These are phyloP conservation scores for Kazachstania viticola DNA, from an alignment of 805 yeast species.

Conservation along the genomic window DNA sequence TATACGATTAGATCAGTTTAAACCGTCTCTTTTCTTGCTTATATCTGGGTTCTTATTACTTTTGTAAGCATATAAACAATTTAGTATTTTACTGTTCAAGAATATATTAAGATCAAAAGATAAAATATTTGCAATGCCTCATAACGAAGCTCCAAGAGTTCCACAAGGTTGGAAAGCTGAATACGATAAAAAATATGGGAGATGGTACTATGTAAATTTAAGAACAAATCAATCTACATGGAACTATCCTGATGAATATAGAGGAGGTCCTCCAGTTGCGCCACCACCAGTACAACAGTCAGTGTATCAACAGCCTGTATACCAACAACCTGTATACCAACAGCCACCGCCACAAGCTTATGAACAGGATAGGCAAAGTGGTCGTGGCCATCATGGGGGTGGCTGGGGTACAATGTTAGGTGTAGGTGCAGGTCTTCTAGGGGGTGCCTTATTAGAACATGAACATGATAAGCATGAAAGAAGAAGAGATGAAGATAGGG, in stretches of 20 bases:
- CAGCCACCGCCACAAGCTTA: too few relatives aligned
- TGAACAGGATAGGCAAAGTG: slow-evolving; percentile 27
- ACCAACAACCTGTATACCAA: slow-evolving; percentile 5
- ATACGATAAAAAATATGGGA: slow-evolving; percentile 54
- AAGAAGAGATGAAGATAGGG: too few relatives aligned
- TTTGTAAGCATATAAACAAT: too few relatives aligned
- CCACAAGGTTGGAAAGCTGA: slow-evolving; percentile 67
- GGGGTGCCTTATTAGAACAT: slow-evolving; percentile 43
- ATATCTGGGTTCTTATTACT: too few relatives aligned
- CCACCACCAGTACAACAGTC: slow-evolving; percentile 4
- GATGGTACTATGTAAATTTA: slow-evolving; percentile 75
- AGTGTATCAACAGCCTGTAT: background rate
- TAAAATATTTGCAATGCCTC: too few relatives aligned
- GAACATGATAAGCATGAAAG: slow-evolving; percentile 27
- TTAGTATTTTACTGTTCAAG: too few relatives aligned
- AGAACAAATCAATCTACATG: slow-evolving; percentile 72
- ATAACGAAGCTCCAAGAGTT: slow-evolving; percentile 39
- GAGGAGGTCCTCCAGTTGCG: slow-evolving; percentile 32
- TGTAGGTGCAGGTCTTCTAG: slow-evolving; percentile 50
- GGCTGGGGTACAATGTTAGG: slow-evolving; percentile 35
- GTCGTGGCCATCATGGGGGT: too few relatives aligned
- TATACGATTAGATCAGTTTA: too few relatives aligned
- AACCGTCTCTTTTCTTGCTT: too few relatives aligned
- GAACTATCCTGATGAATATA: slow-evolving; percentile 52
- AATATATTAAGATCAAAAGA: too few relatives aligned